Conservation (phyloP, 331 rosid genomes). For the Malus hybrid region DNA sequence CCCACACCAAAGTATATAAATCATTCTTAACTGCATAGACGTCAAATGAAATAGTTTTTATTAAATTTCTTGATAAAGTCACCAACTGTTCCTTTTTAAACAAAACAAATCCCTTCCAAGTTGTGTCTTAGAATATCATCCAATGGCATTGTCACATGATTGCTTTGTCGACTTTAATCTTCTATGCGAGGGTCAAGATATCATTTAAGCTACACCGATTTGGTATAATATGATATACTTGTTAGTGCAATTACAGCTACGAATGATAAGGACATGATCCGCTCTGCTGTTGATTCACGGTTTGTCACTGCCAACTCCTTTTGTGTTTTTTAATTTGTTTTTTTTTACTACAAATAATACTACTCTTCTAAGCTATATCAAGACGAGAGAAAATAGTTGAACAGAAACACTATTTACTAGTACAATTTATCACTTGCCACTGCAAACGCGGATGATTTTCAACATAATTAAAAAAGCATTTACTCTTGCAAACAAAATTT, state of each 20-base stretch:
- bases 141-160: conserved; percentile 6
- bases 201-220: background rate
- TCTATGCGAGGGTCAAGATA: background rate
- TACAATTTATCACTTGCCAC: background rate
- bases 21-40: too few species aligned
- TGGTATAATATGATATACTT: background rate
- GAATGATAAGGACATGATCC: background rate
- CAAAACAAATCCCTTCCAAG: background rate
- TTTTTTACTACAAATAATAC: too few species aligned
- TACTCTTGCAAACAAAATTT: too few species aligned
- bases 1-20: too few species aligned
- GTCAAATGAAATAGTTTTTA: background rate
- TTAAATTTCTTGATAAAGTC: too few species aligned
- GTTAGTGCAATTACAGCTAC: conserved; percentile 4
- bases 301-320: background rate
- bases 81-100: too few species aligned
- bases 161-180: conserved; percentile 1
- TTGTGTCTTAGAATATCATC: background rate
- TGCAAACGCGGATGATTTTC: too few species aligned
- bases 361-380: background rate
- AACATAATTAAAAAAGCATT: too few species aligned
- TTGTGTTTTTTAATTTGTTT: too few species aligned
- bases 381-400: background rate
- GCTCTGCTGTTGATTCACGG: background rate
- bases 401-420: too few species aligned